Evolutionary conservation across 108 stramenopile species (phyloP).

Genomic region (Nitzschia sp.): DNA sequence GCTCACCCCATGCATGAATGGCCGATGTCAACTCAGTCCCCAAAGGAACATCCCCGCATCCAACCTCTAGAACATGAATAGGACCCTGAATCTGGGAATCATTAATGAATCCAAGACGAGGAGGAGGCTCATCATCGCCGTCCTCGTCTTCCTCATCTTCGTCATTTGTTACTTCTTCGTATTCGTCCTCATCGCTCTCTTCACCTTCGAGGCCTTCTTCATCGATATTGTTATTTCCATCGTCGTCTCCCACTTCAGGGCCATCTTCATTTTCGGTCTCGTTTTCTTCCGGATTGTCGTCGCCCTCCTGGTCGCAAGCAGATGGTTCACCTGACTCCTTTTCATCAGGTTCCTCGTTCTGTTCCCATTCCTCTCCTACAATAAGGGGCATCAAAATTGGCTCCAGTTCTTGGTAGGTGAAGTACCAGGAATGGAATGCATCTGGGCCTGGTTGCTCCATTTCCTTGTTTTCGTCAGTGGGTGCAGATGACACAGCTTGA

Average conservation of each 20-base stretch:
- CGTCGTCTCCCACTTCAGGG: slow-evolving; percentile 15
- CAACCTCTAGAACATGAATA: slow-evolving; percentile 70
- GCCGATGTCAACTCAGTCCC: slow-evolving; percentile 25
- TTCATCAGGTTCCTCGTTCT: slow-evolving; percentile 14
- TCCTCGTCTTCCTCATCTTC: slow-evolving; percentile 41
- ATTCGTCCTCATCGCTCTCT: slow-evolving; percentile 15
- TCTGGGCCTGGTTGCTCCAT: slow-evolving; percentile 42
- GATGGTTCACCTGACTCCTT: slow-evolving; percentile 23
- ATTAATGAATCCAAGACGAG: slow-evolving; percentile 27
- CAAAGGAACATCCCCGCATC: slow-evolving; percentile 82
- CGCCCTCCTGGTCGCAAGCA: slow-evolving; percentile 11
- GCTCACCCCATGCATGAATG: background rate
- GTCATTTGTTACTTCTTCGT: slow-evolving; percentile 28
- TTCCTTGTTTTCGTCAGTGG: slow-evolving; percentile 7
- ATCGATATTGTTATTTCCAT: slow-evolving; percentile 17
- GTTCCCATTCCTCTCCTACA: slow-evolving; percentile 39
- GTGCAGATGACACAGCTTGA: background rate
- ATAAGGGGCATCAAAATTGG: slow-evolving; percentile 73
- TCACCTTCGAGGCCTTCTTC: slow-evolving; percentile 11
- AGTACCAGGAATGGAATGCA: slow-evolving; percentile 80
- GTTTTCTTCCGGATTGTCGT: slow-evolving; percentile 16
- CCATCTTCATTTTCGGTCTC: slow-evolving; percentile 39
- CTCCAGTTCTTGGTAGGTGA: slow-evolving; percentile 69
- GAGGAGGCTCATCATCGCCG: slow-evolving; percentile 26
- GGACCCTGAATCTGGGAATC: slow-evolving; percentile 25